Percentiles rank a stretch among this genome's conserved stretches.
Conservation (phyloP, 768 basidiomycete genomes). For the Antrodiella citrinella region DNA sequence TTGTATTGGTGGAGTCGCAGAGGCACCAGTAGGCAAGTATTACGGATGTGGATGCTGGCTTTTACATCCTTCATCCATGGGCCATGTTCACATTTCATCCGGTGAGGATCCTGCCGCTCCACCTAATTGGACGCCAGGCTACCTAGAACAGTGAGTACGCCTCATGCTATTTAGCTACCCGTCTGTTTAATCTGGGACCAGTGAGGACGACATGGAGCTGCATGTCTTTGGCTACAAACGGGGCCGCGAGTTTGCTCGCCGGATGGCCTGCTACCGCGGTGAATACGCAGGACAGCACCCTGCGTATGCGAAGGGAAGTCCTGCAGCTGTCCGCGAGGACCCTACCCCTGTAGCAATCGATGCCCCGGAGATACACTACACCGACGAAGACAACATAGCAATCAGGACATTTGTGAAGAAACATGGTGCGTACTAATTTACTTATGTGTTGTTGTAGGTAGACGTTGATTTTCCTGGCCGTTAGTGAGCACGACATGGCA, state of each 20-base stretch:
- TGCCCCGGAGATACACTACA: conserved; percentile 25
- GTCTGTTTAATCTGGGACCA: neutral
- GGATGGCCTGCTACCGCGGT: conserved; percentile 36
- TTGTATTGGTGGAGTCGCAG: conserved; percentile 6
- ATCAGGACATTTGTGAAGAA: conserved; percentile 21
- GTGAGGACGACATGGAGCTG: conserved; percentile 26
- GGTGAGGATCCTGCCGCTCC: conserved; percentile 13
- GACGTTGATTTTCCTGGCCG: too few relatives aligned
- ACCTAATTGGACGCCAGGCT: conserved; percentile 16
- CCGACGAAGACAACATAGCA: conserved; percentile 26
- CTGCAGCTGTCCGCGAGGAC: conserved; percentile 18
- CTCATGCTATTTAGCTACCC: neutral
- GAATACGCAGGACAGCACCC: conserved; percentile 23
- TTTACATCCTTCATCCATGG: conserved; percentile 15
- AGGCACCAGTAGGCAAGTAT: conserved; percentile 14
- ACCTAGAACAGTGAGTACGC: conserved; percentile 15
- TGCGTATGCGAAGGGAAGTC: conserved; percentile 21
- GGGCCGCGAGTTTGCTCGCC: conserved; percentile 42
- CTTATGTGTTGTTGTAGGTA: too few relatives aligned
- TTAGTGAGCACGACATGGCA: neutral
- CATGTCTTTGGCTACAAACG: conserved; percentile 49
- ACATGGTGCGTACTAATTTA: conserved; percentile 15
- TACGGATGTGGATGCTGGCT: conserved; percentile 8
- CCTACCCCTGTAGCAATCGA: conserved; percentile 18
- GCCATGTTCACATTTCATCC: conserved; percentile 16